Evolutionary conservation across 2,329 filamentous ascomycete genomes (phyloP).

Genomic region (Ophiostoma quercus): DNA sequence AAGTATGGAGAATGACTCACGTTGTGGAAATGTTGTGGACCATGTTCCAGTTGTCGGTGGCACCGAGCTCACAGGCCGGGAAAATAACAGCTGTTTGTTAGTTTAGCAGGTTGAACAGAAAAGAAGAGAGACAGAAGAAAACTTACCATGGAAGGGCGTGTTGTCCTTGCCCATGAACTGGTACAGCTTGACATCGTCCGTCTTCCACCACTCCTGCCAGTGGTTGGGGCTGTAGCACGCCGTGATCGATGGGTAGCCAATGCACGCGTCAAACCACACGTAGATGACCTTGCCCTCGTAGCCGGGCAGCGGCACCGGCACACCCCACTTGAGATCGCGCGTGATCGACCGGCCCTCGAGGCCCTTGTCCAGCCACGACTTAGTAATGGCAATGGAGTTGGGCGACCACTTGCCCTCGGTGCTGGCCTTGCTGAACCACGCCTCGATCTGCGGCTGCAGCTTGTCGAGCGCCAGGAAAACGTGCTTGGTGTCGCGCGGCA

Average conservation of each 20-base stretch:
- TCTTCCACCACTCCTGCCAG: conserved; percentile 93
- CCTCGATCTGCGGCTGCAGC: conserved; percentile 68
- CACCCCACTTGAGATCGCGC: conserved; percentile 86
- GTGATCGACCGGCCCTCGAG: conserved; percentile 85
- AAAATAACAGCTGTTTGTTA: conserved; percentile 63
- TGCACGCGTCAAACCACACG: conserved; percentile 71
- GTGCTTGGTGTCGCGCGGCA: conserved; percentile 79
- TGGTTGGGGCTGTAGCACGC: conserved; percentile 63
- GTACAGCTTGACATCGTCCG: conserved; percentile 64
- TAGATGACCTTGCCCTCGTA: conserved; percentile 72
- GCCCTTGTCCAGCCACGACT: conserved; percentile 77
- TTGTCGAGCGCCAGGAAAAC: conserved; percentile 84
- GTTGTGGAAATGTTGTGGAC: conserved; percentile 83
- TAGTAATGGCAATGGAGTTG: conserved; percentile 71
- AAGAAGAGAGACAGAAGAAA: no score
- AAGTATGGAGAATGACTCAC: neutral
- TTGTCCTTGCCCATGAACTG: conserved; percentile 97
- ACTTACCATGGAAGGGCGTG: conserved; percentile 62
- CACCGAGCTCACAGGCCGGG: conserved; percentile 80
- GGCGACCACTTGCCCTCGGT: conserved; percentile 69
- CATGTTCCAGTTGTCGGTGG: conserved; percentile 80
- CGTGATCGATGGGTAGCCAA: conserved; percentile 93
- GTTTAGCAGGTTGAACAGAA: neutral
- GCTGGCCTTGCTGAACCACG: conserved; percentile 71
- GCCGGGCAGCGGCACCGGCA: conserved; percentile 49